phyloP scores from a whole-genome alignment of 1,284 basidiomycete genomes.

The Rhodotorula sp. region DNA sequence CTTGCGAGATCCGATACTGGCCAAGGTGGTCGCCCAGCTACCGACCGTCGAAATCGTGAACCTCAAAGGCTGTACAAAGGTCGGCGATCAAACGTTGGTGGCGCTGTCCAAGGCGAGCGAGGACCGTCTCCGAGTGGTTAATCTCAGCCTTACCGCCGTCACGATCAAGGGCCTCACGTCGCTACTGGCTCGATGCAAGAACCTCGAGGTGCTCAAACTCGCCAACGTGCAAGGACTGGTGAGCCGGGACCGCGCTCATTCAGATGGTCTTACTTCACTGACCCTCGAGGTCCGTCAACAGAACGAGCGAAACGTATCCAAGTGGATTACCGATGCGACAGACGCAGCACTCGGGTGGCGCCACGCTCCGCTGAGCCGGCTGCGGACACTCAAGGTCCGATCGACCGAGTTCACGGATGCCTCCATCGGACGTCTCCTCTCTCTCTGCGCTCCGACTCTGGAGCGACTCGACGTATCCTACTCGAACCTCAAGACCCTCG shows the following conservation, averaged over 20 bases:
- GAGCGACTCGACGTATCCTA: slow-evolving; percentile 44
- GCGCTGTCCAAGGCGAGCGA: slow-evolving; percentile 37
- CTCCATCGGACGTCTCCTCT: slow-evolving; percentile 39
- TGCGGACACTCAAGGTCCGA: slow-evolving; percentile 42
- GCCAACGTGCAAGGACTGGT: slow-evolving; percentile 38
- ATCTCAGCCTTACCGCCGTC: slow-evolving; percentile 43
- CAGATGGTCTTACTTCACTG: background rate
- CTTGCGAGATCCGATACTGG: slow-evolving; percentile 31
- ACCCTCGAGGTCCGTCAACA: background rate
- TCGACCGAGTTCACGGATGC: slow-evolving; percentile 41
- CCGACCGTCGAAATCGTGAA: slow-evolving; percentile 34
- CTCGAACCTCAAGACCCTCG: slow-evolving; percentile 39
- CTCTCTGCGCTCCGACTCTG: slow-evolving; percentile 39
- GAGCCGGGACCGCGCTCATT: background rate
- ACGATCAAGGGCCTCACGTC: slow-evolving; percentile 38
- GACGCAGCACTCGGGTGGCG: slow-evolving; percentile 20
- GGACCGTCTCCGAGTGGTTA: slow-evolving; percentile 26
- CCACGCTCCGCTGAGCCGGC: slow-evolving; percentile 38
- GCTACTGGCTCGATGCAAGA: slow-evolving; percentile 36
- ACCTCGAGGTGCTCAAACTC: slow-evolving; percentile 42
- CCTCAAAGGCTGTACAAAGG: slow-evolving; percentile 40
- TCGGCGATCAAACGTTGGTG: slow-evolving; percentile 41
- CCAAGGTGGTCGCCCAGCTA: slow-evolving; percentile 35
- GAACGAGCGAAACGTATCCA: slow-evolving; percentile 36
- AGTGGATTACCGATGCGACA: slow-evolving; percentile 32